Percentiles rank a stretch among this genome's conserved stretches.
These are phyloP conservation scores for Borealophlyctis nickersoniae DNA, from an alignment of 192 early-diverging fungal genomes.

Conservation along the genomic window DNA sequence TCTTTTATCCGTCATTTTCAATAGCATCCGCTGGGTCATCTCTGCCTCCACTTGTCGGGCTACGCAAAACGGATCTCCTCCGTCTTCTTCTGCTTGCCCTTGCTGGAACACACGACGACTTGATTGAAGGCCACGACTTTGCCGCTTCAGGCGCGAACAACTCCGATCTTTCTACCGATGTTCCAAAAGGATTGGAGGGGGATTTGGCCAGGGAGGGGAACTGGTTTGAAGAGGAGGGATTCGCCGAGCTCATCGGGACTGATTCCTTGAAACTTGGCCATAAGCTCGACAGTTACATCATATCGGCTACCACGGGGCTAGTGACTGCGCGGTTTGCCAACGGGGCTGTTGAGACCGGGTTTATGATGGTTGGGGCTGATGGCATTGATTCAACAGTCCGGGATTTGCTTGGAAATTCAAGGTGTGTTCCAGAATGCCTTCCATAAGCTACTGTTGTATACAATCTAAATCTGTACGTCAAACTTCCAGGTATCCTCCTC, in stretches of 20 bases:
- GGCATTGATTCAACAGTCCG: constrained; percentile 47
- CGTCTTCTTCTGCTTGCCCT: constrained; percentile 47
- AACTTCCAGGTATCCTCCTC: constrained; percentile 23
- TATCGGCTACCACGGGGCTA: constrained; percentile 39
- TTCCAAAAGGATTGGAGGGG: constrained; percentile 12
- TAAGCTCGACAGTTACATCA: constrained; percentile 39
- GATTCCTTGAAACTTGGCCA: constrained; percentile 31
- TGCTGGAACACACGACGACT: constrained; percentile 33
- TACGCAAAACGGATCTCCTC: constrained; percentile 43
- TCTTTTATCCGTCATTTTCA: neutral
- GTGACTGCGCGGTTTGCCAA: constrained; percentile 41
- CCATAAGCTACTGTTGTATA: too few relatives aligned
- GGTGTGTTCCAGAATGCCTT: too few relatives aligned
- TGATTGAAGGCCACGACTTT: constrained; percentile 28
- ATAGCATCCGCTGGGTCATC: neutral
- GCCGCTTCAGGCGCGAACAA: constrained; percentile 36
- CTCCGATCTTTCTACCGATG: constrained; percentile 8
- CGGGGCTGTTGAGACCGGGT: constrained; percentile 33
- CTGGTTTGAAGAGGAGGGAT: constrained; percentile 44
- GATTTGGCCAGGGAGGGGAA: constrained; percentile 36
- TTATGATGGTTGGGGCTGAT: constrained; percentile 48
- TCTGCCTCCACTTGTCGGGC: constrained; percentile 44
- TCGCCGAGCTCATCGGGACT: constrained; percentile 27
- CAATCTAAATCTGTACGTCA: too few relatives aligned
- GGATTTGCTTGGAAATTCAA: constrained; percentile 27